Evolutionary conservation across 1,284 basidiomycete species (phyloP).

Genomic region (Sporisorium sorghi): DNA sequence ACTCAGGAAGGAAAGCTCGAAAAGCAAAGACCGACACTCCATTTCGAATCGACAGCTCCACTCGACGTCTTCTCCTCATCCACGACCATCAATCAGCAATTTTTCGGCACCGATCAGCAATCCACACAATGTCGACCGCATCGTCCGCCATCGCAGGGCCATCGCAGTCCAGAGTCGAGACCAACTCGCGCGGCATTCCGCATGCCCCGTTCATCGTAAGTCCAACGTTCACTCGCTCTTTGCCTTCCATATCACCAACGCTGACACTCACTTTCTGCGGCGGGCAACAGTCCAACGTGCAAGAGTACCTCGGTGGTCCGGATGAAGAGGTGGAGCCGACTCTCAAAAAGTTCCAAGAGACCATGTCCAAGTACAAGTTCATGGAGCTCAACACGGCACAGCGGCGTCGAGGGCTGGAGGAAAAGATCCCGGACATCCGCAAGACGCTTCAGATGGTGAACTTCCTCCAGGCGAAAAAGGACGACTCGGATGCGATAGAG

Average conservation of each 20-base stretch:
- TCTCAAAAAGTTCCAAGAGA: conserved; percentile 88
- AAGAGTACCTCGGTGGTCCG: conserved; percentile 83
- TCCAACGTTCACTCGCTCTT: conserved; percentile 51
- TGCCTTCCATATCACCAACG: not conserved
- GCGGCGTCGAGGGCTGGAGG: conserved; percentile 82
- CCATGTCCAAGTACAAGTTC: conserved; percentile 97
- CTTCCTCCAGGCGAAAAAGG: conserved; percentile 74
- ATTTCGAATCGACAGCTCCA: not conserved
- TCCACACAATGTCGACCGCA: conserved; percentile 25
- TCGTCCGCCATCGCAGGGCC: conserved; percentile 32
- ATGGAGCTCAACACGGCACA: conserved; percentile 91
- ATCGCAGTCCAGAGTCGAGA: conserved; percentile 44
- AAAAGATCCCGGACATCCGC: conserved; percentile 96
- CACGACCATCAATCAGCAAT: not conserved
- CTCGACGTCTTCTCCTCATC: conserved; percentile 6
- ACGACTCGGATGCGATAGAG: conserved; percentile 75
- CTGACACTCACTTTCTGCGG: not conserved
- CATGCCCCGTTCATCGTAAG: conserved; percentile 93
- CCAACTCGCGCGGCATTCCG: conserved; percentile 89
- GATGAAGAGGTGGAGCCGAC: conserved; percentile 83
- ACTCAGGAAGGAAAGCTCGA: not conserved
- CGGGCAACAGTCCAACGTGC: conserved; percentile 80
- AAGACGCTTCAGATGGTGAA: conserved; percentile 92
- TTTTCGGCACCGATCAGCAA: not conserved
- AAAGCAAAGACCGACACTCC: conserved; percentile 14